Evolutionary conservation across 306 rosid genomes (phyloP).

Genomic region (Medicago lupulina): DNA sequence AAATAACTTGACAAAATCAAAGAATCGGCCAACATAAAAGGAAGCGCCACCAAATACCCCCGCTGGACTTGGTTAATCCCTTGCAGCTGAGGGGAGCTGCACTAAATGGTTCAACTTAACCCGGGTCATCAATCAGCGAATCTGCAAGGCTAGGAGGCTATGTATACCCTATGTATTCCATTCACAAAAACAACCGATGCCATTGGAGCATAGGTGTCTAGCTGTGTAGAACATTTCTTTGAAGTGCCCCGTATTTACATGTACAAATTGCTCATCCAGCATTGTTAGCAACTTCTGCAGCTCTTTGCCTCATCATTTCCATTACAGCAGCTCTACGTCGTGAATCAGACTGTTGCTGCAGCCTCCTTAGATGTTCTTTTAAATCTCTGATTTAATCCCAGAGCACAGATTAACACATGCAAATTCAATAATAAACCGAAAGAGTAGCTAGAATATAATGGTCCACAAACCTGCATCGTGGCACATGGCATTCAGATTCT

Average conservation of each 20-base stretch:
- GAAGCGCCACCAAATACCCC: conserved; percentile 41
- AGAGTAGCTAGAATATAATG: conserved; percentile 20
- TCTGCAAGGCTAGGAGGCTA: conserved; percentile 44
- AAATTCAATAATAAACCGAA: conserved; percentile 1
- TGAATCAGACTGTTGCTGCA: conserved; percentile 98
- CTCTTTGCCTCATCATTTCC: conserved; percentile 99
- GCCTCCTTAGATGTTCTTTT: conserved; percentile 89
- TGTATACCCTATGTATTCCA: conserved; percentile 50
- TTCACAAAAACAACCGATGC: conserved; percentile 41
- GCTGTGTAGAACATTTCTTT: conserved; percentile 41
- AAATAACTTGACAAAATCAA: conserved; percentile 54
- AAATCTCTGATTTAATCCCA: conserved; percentile 69
- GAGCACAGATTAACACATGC: conserved; percentile 12
- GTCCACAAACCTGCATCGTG: conserved; percentile 90
- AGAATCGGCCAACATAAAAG: conserved; percentile 57
- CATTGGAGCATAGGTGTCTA: conserved; percentile 42
- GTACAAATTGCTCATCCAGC: conserved; percentile 59
- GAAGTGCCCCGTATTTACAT: conserved; percentile 47
- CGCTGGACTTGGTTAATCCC: conserved; percentile 49
- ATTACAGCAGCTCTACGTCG: conserved; percentile 96
- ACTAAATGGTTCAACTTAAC: conserved; percentile 38
- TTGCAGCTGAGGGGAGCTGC: conserved; percentile 50
- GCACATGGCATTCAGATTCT: conserved; percentile 91
- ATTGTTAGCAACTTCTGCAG: conserved; percentile 89
- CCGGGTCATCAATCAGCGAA: conserved; percentile 44